These are phyloP conservation scores for Lactarius deliciosus DNA, from an alignment of 768 basidiomycete species.

Conservation along the genomic window DNA sequence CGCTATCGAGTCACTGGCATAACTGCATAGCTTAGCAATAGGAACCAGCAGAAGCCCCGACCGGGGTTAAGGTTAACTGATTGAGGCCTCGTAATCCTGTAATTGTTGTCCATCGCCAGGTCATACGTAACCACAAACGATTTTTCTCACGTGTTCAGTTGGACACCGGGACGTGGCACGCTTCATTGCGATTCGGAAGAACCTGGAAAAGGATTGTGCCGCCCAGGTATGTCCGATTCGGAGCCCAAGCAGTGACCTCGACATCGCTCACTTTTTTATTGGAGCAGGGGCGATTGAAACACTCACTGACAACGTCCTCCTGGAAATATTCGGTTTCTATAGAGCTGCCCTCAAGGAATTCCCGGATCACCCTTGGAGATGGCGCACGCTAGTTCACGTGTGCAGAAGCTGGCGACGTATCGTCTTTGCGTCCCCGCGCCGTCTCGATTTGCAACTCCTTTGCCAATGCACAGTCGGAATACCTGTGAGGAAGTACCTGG, in stretches of 20 bases:
- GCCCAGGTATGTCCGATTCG: background rate
- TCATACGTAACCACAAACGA: background rate
- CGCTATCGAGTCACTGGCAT: too few species aligned
- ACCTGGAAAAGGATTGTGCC: background rate
- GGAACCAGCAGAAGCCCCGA: too few species aligned
- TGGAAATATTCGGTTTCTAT: slow-evolving; percentile 9
- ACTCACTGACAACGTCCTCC: background rate
- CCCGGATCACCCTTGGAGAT: background rate
- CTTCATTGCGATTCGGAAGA: background rate
- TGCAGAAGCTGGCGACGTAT: background rate
- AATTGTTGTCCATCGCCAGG: background rate
- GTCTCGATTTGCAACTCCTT: background rate
- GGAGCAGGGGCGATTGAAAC: background rate
- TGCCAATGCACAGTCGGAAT: background rate
- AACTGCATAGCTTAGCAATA: too few species aligned
- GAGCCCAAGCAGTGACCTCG: background rate
- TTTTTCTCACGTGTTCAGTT: too few species aligned
- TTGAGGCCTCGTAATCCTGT: too few species aligned
- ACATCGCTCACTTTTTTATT: background rate
- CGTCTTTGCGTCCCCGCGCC: background rate
- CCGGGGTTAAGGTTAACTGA: background rate
- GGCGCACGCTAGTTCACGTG: background rate
- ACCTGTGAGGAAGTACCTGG: background rate
- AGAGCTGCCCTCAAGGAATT: too few species aligned
- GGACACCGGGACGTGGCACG: background rate